Percentiles rank a stretch among this genome's conserved stretches.
Conservation (phyloP, 768 basidiomycete genomes). For the Naganishia vaughanmartiniae region DNA sequence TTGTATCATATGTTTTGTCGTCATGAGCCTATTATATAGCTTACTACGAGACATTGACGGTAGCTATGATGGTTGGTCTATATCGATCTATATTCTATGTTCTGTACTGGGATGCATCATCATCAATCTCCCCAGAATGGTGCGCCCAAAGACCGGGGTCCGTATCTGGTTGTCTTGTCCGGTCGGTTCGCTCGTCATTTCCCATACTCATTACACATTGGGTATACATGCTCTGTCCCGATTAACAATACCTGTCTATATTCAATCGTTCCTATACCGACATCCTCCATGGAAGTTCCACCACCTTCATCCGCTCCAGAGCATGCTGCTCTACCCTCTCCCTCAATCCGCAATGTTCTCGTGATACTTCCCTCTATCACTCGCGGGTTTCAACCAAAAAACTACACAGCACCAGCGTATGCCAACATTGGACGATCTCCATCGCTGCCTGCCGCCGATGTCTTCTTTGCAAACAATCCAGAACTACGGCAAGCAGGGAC, state of each 20-base stretch:
- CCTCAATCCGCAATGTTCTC: conserved; percentile 22
- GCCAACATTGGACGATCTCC: conserved; percentile 12
- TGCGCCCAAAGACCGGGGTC: no score
- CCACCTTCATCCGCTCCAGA: background rate
- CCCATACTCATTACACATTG: no score
- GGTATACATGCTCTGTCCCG: no score
- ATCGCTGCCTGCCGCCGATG: background rate
- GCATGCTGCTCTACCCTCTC: background rate
- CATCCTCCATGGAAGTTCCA: conserved; percentile 2
- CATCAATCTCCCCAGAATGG: no score
- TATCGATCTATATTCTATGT: no score
- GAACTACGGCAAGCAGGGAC: background rate
- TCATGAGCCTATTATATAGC: no score
- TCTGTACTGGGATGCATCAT: no score
- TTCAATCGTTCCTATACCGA: background rate
- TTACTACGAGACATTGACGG: no score
- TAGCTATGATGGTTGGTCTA: no score
- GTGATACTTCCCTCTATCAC: conserved; percentile 32
- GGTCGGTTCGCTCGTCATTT: no score
- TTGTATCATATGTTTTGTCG: background rate
- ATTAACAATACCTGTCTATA: no score
- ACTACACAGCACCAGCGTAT: conserved; percentile 18
- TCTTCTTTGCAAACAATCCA: background rate
- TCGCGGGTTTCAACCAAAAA: conserved; percentile 24
- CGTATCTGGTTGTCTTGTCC: no score